Conservation (phyloP, 2,329 filamentous ascomycete species). For the Sclerotinia nivalis region DNA sequence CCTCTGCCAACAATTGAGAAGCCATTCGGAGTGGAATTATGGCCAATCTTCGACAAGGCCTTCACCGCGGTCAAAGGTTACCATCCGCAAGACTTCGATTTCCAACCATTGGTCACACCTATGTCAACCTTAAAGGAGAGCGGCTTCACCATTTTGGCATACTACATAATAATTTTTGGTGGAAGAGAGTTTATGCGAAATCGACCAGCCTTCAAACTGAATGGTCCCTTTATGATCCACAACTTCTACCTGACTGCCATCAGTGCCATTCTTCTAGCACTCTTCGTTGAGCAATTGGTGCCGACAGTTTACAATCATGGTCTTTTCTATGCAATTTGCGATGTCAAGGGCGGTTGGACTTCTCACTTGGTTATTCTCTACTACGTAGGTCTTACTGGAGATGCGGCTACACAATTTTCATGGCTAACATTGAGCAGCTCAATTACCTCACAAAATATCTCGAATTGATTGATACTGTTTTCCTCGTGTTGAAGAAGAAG, state of each 20-base stretch:
- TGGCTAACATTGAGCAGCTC: constrained; percentile 61
- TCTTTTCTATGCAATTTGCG: constrained; percentile 87
- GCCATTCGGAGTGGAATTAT: constrained; percentile 87
- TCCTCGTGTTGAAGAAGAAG: constrained; percentile 99
- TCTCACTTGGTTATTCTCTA: constrained; percentile 90
- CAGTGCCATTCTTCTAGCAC: constrained; percentile 74
- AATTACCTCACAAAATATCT: constrained; percentile 99
- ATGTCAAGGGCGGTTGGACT: constrained; percentile 83
- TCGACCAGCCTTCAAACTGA: constrained; percentile 81
- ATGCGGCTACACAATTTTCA: background rate
- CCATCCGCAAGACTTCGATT: constrained; percentile 81
- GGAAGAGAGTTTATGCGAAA: constrained; percentile 91
- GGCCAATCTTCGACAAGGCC: constrained; percentile 90
- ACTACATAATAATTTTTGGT: constrained; percentile 93
- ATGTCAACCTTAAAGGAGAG: constrained; percentile 89
- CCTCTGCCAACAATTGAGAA: constrained; percentile 81
- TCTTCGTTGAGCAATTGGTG: constrained; percentile 90
- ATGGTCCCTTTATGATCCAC: constrained; percentile 88
- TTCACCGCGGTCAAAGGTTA: constrained; percentile 78
- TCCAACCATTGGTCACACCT: constrained; percentile 77
- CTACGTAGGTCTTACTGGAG: constrained; percentile 70
- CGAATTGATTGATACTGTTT: constrained; percentile 91
- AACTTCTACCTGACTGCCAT: constrained; percentile 92
- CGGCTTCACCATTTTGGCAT: constrained; percentile 75
- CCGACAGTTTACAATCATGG: constrained; percentile 79